A percentile compares a stretch with the other conserved stretches of the same genome.
phyloP scores from a whole-genome alignment of 1,284 basidiomycete genomes.

The Apiotrichum akiyoshidainum region DNA sequence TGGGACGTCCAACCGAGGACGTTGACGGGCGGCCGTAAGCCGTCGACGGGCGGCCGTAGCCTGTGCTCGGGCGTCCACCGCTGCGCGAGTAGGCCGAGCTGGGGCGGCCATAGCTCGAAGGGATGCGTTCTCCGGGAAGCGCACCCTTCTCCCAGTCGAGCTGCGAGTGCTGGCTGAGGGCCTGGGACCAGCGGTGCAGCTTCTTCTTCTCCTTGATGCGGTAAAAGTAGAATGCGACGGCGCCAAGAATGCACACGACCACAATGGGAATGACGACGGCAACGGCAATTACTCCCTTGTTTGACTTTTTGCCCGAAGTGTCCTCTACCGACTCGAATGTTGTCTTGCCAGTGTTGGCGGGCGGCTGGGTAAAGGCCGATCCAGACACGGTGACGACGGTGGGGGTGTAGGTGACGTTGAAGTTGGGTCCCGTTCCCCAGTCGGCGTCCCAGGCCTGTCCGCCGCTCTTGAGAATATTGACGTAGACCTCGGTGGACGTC shows the following conservation, averaged over 20 bases:
- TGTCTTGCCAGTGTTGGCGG: conserved; percentile 52
- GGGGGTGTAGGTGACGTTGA: conserved; percentile 53
- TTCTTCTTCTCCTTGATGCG: conserved; percentile 61
- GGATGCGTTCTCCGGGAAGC: conserved; percentile 52
- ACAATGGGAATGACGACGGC: conserved; percentile 69
- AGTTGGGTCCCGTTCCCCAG: conserved; percentile 66
- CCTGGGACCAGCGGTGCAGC: conserved; percentile 62
- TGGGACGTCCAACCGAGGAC: conserved; percentile 31
- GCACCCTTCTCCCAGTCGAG: conserved; percentile 50
- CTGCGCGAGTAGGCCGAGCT: conserved; percentile 21
- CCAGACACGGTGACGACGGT: conserved; percentile 41
- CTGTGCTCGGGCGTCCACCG: conserved; percentile 46
- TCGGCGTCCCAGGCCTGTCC: conserved; percentile 57
- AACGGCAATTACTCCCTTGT: conserved; percentile 69
- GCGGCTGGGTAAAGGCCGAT: conserved; percentile 33
- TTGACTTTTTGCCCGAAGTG: conserved; percentile 51
- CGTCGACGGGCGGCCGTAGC: conserved; percentile 57
- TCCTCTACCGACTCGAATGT: conserved; percentile 42
- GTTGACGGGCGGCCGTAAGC: conserved; percentile 25
- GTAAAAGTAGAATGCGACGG: conserved; percentile 57
- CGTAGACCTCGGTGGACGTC: conserved; percentile 58
- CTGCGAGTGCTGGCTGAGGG: conserved; percentile 41
- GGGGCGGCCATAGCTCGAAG: conserved; percentile 74
- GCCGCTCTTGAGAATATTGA: conserved; percentile 63
- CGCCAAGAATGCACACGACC: conserved; percentile 55